phyloP scores from a whole-genome alignment of 495 filamentous ascomycete species.

The Jackrogersella multiformis region DNA sequence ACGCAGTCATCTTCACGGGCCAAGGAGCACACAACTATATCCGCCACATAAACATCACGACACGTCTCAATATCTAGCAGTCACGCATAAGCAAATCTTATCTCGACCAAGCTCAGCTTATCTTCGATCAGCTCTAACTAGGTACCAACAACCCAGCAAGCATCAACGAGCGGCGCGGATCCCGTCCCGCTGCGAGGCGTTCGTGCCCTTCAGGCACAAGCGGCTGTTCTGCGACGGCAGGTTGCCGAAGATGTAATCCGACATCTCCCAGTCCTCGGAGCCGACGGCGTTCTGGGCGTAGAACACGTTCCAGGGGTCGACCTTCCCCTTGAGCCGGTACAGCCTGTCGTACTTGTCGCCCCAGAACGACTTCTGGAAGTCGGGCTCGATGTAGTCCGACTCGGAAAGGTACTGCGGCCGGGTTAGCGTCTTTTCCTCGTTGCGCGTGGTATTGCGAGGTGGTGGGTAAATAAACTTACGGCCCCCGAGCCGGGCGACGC shows the following conservation, averaged over 20 bases:
- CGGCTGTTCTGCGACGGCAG: constrained; percentile 47
- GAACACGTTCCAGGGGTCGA: constrained; percentile 61
- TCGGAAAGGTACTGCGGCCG: constrained; percentile 47
- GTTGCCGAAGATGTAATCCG: constrained; percentile 43
- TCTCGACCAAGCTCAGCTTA: background rate
- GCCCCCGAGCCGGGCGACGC: constrained; percentile 53
- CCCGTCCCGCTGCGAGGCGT: constrained; percentile 1
- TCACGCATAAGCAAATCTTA: no score
- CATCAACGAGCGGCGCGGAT: background rate
- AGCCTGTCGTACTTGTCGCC: constrained; percentile 56
- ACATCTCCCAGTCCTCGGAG: constrained; percentile 55
- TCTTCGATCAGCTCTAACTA: no score
- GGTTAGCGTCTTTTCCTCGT: no score
- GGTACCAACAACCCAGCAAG: background rate
- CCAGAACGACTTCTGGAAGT: constrained; percentile 66
- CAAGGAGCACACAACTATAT: no score
- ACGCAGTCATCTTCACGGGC: no score
- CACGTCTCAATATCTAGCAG: no score
- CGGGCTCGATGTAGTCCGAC: constrained; percentile 62
- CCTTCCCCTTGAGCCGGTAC: constrained; percentile 57
- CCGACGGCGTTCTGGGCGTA: constrained; percentile 62
- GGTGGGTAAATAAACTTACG: no score
- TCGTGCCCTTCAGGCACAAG: constrained; percentile 38
- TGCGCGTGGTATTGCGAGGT: no score
- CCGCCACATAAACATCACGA: no score